Evolutionary conservation across 768 basidiomycete species (phyloP).

Genomic region (Tricholoma terreum): DNA sequence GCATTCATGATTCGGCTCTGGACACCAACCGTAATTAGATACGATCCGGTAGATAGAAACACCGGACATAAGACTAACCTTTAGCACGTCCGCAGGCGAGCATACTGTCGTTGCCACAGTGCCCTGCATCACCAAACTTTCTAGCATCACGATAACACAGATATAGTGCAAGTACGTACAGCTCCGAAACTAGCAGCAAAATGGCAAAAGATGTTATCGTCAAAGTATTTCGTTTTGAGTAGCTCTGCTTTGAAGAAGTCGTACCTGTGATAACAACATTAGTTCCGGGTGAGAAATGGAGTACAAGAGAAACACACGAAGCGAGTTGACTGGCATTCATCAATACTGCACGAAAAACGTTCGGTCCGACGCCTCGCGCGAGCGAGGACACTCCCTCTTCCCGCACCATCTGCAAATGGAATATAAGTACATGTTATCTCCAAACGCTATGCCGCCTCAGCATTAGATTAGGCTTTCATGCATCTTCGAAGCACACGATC

Average conservation of each 20-base stretch:
- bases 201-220: constrained; percentile 81
- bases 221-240: constrained; percentile 64
- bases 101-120: constrained; percentile 89
- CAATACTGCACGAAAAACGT: constrained; percentile 79
- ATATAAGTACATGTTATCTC: constrained; percentile 1
- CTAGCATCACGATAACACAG: background rate
- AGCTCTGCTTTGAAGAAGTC: constrained; percentile 90
- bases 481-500: constrained; percentile 12
- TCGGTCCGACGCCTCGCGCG: constrained; percentile 74
- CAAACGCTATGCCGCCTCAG: background rate
- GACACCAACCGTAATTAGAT: background rate
- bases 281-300: background rate
- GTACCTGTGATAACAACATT: constrained; percentile 41
- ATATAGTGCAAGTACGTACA: constrained; percentile 38
- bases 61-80: constrained; percentile 40
- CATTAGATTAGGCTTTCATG: background rate
- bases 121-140: constrained; percentile 41
- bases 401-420: constrained; percentile 63
- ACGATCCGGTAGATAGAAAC: background rate
- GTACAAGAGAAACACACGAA: constrained; percentile 52
- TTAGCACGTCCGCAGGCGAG: constrained; percentile 85
- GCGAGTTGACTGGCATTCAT: constrained; percentile 95
- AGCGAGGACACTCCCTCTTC: constrained; percentile 83
- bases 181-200: constrained; percentile 87
- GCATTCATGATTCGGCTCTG: constrained; percentile 89